A percentile compares a stretch with the other conserved stretches of the same genome.
Evolutionary conservation across 768 basidiomycete species (phyloP).

Genomic region (Leccinum incarnatum): DNA sequence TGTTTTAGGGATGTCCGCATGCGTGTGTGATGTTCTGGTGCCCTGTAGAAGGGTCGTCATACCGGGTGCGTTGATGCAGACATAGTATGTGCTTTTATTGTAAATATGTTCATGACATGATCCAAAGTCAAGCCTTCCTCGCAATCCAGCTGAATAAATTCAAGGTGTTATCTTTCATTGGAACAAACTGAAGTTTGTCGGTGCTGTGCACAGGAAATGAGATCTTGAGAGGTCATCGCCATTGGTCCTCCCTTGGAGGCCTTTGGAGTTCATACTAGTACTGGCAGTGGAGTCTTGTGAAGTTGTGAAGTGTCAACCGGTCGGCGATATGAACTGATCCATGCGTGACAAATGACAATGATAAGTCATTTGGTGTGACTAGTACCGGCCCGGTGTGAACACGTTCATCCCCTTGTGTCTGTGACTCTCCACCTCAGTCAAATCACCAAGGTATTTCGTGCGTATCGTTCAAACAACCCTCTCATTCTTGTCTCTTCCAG

Average conservation of each 20-base stretch:
- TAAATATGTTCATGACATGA: not conserved
- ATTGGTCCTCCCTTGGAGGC: conserved; percentile 7
- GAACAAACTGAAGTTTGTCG: not conserved
- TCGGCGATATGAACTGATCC: not conserved
- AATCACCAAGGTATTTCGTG: not conserved
- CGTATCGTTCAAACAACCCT: not conserved
- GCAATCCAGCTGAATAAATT: too few species aligned
- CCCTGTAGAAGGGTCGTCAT: too few species aligned
- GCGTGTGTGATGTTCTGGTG: too few species aligned
- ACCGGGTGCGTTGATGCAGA: too few species aligned
- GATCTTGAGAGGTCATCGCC: not conserved
- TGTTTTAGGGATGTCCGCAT: too few species aligned
- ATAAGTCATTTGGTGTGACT: too few species aligned
- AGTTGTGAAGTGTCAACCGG: not conserved
- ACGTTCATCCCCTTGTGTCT: not conserved
- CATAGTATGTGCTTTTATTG: too few species aligned
- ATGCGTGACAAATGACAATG: too few species aligned
- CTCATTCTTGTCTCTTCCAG: not conserved
- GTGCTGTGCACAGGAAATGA: not conserved
- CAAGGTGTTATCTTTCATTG: too few species aligned
- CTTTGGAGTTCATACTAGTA: not conserved
- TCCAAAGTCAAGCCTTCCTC: too few species aligned
- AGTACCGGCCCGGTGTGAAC: not conserved
- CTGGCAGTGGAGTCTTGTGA: not conserved
- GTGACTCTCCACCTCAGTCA: not conserved